Percentiles rank a stretch among this genome's conserved stretches.
Conservation (phyloP, 1,284 basidiomycete species). For the Cystobasidium sp. region DNA sequence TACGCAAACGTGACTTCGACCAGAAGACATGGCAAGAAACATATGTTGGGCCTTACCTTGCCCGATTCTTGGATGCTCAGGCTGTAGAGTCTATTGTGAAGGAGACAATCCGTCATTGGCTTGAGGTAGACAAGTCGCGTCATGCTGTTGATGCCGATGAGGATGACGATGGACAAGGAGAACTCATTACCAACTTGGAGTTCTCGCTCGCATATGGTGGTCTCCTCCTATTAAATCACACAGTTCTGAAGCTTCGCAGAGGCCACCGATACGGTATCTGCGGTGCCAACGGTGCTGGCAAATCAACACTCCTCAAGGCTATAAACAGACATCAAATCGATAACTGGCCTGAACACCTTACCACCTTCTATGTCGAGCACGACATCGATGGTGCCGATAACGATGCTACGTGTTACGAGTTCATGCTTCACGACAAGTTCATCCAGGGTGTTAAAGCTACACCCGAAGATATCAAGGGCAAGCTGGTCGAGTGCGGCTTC, state of each 20-base stretch:
- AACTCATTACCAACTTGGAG: slow-evolving; percentile 82
- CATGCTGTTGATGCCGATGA: slow-evolving; percentile 59
- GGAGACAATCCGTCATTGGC: slow-evolving; percentile 71
- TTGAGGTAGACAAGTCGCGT: slow-evolving; percentile 73
- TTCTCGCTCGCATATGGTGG: slow-evolving; percentile 98
- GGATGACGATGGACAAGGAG: slow-evolving; percentile 70
- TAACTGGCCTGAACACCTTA: slow-evolving; percentile 54
- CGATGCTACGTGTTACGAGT: slow-evolving; percentile 52
- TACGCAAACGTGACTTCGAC: slow-evolving; percentile 69
- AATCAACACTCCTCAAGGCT: slow-evolving; percentile 95
- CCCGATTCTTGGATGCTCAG: slow-evolving; percentile 55
- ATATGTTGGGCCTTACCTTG: slow-evolving; percentile 73
- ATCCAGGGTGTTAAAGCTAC: slow-evolving; percentile 50
- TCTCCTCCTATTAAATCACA: slow-evolving; percentile 92
- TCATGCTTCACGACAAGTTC: slow-evolving; percentile 54
- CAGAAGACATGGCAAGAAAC: slow-evolving; percentile 73
- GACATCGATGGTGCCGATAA: slow-evolving; percentile 56
- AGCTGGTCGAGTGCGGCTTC: slow-evolving; percentile 87
- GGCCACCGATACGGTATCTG: slow-evolving; percentile 90
- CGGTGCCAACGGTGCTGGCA: slow-evolving; percentile 93
- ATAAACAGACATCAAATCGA: slow-evolving; percentile 62
- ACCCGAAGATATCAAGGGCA: slow-evolving; percentile 71
- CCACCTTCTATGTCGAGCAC: slow-evolving; percentile 56
- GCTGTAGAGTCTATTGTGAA: slow-evolving; percentile 63
- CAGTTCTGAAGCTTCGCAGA: slow-evolving; percentile 84